Evolutionary conservation across 2,329 filamentous ascomycete species (phyloP).

Genomic region (Beauveria rudraprayagi): DNA sequence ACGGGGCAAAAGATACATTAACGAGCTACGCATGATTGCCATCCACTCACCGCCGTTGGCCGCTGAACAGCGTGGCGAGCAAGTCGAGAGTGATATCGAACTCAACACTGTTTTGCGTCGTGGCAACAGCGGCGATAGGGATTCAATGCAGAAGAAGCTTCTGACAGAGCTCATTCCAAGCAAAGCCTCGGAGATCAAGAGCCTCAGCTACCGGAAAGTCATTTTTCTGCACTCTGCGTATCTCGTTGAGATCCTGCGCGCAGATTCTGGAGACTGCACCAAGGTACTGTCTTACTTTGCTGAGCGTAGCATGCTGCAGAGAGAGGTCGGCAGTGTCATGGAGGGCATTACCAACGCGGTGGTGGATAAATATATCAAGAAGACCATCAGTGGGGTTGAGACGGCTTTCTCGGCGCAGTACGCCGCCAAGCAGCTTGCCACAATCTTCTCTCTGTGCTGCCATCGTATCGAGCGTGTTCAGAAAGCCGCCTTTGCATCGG

Average conservation of each 20-base stretch:
- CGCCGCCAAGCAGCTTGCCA: slow-evolving; percentile 78
- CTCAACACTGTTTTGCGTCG: slow-evolving; percentile 87
- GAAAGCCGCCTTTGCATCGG: slow-evolving; percentile 72
- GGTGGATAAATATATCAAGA: slow-evolving; percentile 70
- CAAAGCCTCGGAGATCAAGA: slow-evolving; percentile 69
- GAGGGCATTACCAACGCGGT: slow-evolving; percentile 58
- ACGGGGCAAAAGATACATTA: slow-evolving; percentile 61
- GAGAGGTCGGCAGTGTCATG: slow-evolving; percentile 57
- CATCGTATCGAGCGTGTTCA: slow-evolving; percentile 90
- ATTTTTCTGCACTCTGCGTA: slow-evolving; percentile 90
- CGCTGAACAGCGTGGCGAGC: slow-evolving; percentile 78
- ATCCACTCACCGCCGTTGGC: slow-evolving; percentile 82
- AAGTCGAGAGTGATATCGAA: slow-evolving; percentile 93
- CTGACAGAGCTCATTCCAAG: slow-evolving; percentile 66
- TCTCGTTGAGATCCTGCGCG: slow-evolving; percentile 80
- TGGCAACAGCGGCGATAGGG: slow-evolving; percentile 72
- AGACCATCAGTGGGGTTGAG: slow-evolving; percentile 62
- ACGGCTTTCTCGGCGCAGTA: slow-evolving; percentile 84
- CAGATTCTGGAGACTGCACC: slow-evolving; percentile 80
- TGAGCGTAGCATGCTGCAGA: slow-evolving; percentile 72
- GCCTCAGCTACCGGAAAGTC: slow-evolving; percentile 79
- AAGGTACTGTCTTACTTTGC: slow-evolving; percentile 86
- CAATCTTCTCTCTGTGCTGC: slow-evolving; percentile 81
- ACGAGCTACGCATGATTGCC: slow-evolving; percentile 77
- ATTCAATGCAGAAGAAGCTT: slow-evolving; percentile 70